Conservation (phyloP, 106 monocot species). For the Xerophyta viscosa region DNA sequence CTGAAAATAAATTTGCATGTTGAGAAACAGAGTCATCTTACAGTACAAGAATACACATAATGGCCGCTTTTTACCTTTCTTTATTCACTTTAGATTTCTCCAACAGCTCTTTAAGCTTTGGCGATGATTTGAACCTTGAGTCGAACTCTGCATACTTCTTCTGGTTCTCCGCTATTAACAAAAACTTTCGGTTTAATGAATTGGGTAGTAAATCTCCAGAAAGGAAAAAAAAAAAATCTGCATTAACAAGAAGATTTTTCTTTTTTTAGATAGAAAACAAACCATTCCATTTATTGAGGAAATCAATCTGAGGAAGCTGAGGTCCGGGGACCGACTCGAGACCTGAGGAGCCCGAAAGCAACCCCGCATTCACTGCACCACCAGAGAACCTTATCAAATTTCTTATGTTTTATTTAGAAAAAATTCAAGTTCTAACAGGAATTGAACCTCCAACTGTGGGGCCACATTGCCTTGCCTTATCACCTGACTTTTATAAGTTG, state of each 20-base stretch:
- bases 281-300: conserved; percentile 41
- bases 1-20: too few relatives aligned
- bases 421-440: neutral
- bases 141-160: conserved; percentile 47
- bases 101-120: conserved; percentile 35
- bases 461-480: neutral
- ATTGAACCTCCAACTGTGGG: neutral
- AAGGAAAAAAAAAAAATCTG: neutral
- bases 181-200: too few relatives aligned
- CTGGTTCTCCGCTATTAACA: conserved; percentile 28
- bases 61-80: too few relatives aligned
- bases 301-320: conserved; percentile 37
- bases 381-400: neutral
- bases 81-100: conserved; percentile 40
- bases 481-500: too few relatives aligned
- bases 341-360: conserved; percentile 37
- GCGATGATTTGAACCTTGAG: conserved; percentile 34
- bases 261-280: too few relatives aligned
- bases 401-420: neutral
- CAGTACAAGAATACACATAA: too few relatives aligned
- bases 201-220: neutral
- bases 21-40: neutral
- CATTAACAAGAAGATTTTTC: neutral
- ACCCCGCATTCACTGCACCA: conserved; percentile 37
- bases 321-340: conserved; percentile 40